phyloP scores from a whole-genome alignment of 208 protist species.

The Trichomonas gallinae region DNA sequence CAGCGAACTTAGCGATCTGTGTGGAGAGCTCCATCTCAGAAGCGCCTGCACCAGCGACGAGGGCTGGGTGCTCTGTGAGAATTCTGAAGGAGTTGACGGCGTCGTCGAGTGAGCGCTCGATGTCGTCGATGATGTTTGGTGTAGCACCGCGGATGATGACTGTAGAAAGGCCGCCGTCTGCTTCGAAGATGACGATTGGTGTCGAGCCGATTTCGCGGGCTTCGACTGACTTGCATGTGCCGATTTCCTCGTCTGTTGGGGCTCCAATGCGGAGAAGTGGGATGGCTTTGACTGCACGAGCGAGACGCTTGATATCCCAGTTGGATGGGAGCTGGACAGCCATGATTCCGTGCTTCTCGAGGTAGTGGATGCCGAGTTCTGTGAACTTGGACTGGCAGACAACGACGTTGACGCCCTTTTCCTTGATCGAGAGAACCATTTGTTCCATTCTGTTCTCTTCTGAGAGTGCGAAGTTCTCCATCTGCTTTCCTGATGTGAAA shows the following conservation, averaged over 20 bases:
- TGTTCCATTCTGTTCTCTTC: constrained; percentile 91
- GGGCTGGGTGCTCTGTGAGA: constrained; percentile 54
- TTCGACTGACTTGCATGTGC: constrained; percentile 66
- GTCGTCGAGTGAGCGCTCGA: constrained; percentile 68
- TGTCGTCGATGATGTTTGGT: constrained; percentile 87
- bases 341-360: constrained; percentile 92
- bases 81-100: constrained; percentile 92
- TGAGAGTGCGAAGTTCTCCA: constrained; percentile 74
- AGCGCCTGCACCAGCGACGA: constrained; percentile 88
- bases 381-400: constrained; percentile 85
- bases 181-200: constrained; percentile 25
- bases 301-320: constrained; percentile 93
- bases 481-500: constrained; percentile 86
- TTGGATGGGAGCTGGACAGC: constrained; percentile 89
- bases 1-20: constrained; percentile 27
- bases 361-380: constrained; percentile 95
- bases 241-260: constrained; percentile 27
- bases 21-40: constrained; percentile 77
- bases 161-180: constrained; percentile 62
- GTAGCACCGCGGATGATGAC: constrained; percentile 95
- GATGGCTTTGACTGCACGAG: constrained; percentile 76
- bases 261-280: constrained; percentile 26
- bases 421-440: constrained; percentile 75
- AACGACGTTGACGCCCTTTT: constrained; percentile 85
- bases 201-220: constrained; percentile 82